Conservation (phyloP, 2,329 filamentous ascomycete species). For the Paecilomyces niveus region DNA sequence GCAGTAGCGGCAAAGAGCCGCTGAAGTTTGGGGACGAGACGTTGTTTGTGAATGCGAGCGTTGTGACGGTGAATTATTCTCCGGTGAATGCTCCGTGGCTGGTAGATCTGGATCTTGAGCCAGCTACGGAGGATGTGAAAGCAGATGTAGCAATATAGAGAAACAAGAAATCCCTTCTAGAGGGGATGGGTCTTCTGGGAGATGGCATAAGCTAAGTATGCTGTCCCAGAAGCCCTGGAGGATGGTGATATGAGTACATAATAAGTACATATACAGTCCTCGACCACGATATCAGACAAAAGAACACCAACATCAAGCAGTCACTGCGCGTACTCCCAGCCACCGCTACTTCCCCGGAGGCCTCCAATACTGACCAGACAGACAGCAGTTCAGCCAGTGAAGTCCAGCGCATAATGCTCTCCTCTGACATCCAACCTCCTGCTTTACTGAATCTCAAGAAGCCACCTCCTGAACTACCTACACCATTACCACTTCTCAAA, state of each 20-base stretch:
- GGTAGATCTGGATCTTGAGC: slow-evolving; percentile 45
- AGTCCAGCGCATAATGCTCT: not conserved
- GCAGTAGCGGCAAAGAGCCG: slow-evolving; percentile 14
- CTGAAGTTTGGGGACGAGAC: slow-evolving; percentile 45
- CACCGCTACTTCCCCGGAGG: not conserved
- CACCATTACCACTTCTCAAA: not conserved
- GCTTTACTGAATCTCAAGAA: not conserved
- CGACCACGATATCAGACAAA: not conserved
- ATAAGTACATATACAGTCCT: not conserved
- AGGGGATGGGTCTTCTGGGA: not conserved
- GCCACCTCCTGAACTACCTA: not conserved
- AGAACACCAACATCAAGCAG: not conserved
- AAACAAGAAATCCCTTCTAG: not conserved
- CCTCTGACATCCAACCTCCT: not conserved
- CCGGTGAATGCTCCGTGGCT: slow-evolving; percentile 50
- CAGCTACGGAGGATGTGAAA: not conserved
- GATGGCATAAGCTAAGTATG: not conserved
- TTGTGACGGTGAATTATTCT: slow-evolving; percentile 45
- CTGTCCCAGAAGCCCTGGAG: not conserved
- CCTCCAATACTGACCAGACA: not conserved
- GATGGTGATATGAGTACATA: not conserved
- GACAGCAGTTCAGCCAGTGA: not conserved
- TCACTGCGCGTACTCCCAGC: not conserved
- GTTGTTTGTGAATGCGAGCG: slow-evolving; percentile 52
- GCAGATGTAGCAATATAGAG: not conserved